phyloP scores from a whole-genome alignment of 2,329 filamentous ascomycete species.

The Hypoxylon sp. region DNA sequence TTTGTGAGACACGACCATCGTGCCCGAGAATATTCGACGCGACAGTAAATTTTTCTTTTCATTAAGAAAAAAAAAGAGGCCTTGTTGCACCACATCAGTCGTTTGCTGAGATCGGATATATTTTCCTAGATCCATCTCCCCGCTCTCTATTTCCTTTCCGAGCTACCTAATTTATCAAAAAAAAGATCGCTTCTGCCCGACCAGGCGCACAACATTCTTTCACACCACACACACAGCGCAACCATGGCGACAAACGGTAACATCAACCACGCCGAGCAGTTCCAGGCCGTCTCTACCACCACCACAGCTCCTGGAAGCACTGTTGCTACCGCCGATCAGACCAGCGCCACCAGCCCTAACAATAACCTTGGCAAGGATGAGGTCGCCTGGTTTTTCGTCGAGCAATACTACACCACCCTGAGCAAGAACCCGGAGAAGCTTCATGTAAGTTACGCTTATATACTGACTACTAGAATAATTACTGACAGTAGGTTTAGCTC shows the following conservation, averaged over 20 bases:
- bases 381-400: slow-evolving; percentile 99
- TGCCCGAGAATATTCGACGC: slow-evolving; percentile 14
- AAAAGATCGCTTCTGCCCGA: slow-evolving; percentile 23
- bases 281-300: slow-evolving; percentile 47
- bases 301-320: slow-evolving; percentile 47
- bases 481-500: slow-evolving; percentile 65
- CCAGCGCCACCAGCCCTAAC: slow-evolving; percentile 45
- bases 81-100: slow-evolving; percentile 21
- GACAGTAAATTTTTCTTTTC: slow-evolving; percentile 33
- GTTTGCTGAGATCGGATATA: slow-evolving; percentile 11
- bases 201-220: slow-evolving; percentile 27
- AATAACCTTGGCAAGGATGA: slow-evolving; percentile 80
- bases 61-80: no score
- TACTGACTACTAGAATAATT: slow-evolving; percentile 6
- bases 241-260: slow-evolving; percentile 68
- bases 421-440: slow-evolving; percentile 95
- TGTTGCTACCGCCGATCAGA: slow-evolving; percentile 44
- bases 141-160: background rate
- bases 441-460: slow-evolving; percentile 63
- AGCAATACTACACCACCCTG: slow-evolving; percentile 98
- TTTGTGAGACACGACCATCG: slow-evolving; percentile 20
- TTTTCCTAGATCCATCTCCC: slow-evolving; percentile 13
- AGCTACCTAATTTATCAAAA: no score
- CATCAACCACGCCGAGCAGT: slow-evolving; percentile 55
- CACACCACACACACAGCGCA: slow-evolving; percentile 34